Evolutionary conservation across 2,329 filamentous ascomycete species (phyloP), one percentile per base, ranked within the genome.

Genomic region (Arthroderma uncinatum): DNA sequence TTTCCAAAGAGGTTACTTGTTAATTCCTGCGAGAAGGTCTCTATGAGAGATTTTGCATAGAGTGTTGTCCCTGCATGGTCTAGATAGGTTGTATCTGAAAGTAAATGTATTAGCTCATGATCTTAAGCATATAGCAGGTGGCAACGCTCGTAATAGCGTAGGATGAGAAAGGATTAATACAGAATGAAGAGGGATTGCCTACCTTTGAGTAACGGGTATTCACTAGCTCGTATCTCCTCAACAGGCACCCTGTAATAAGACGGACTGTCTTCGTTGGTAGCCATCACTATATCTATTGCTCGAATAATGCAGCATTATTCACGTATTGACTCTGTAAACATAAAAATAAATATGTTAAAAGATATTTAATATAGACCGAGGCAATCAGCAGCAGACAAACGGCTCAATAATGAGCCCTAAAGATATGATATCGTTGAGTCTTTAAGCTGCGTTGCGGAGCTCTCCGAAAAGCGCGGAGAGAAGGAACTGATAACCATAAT

Each of bases 11-110:
- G 76, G 64, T 84, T 87, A 2, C 80, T 76, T 25, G 85, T 84
- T 79, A 96, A 85, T 59, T 93, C 87, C n/a, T 74, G 70, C 7
- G 88, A 82, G 71, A 95, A 95, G 23, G 75, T 77, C 62, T 92
- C 86, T 70, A 97, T 84, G 23, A 93, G 73, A 30, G 87, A 90
- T 69, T 86, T 92, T 42, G 89, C 78, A 67, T 87, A 89, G 0
- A 87, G 76, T 0, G 91, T 92, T n/a, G 89, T 88, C n/a, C 90
- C 92, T 0, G 90, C 90, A 85, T 97, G 91, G 65, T 97, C 92
- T 57, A 97, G 84, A 70, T 96, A 97, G 50, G 84, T 78, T 8
- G 82, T 82, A 55, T 80, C 88, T 92, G 57, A 14, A 60, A 36
- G 10, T 12, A 25, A 40, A 10, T 25, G 47, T 10, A 21, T 40